Base-by-base conservation (phyloP, 2,329 filamentous ascomycete genomes). In the Epichloe gansuensis region DNA sequence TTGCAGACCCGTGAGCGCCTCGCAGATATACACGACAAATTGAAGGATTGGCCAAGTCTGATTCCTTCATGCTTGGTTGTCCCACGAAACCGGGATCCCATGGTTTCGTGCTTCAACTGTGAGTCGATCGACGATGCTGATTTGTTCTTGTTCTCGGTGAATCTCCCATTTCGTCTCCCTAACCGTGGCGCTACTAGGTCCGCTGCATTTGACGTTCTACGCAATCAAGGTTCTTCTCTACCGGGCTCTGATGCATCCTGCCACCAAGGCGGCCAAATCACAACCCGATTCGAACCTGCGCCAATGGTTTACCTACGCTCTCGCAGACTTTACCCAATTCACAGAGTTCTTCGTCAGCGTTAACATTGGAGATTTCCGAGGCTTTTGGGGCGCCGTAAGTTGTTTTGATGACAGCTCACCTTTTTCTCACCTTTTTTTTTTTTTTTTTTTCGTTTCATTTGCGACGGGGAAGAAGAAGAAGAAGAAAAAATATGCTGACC, bases 361-460 rank as follows among this genome's bases (percentile, higher is more conserved):
- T 3, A 64, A 62, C 21, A 55, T 67, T 34, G 57, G 66, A 25
- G 66, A 68, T 52, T 58, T 74, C 2, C 63, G 67, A 31, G 66
- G 69, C 3, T 74, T 74, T 56, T 74, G 72, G 68, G 70, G 21
- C 66, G 71, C 13, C 68, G 71, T 72, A 63, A 58, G 70, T 70
- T 2, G 5, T 13, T 6, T 7, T 31, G 8, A 31, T 31, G 28
- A 31, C 28, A 34, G 15, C 38, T 3, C 17, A 2, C 28, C 35
- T 3, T 37, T 8, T 17, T 17, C 28, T n/a, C n/a, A n/a, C 4
- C 11, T 8, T 52, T 50, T 48, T 13, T 35, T 3, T 41, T 11
- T n/a, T 52, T 13, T 4, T 31, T 13, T 31, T 25, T 12, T 35
- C 34, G 13, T 0, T 8, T n/a, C 37, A 7, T 5, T 39, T 7